These are phyloP conservation scores for Sisymbrium altissimum DNA, from an alignment of 345 rosid species.

Conservation along the genomic window DNA sequence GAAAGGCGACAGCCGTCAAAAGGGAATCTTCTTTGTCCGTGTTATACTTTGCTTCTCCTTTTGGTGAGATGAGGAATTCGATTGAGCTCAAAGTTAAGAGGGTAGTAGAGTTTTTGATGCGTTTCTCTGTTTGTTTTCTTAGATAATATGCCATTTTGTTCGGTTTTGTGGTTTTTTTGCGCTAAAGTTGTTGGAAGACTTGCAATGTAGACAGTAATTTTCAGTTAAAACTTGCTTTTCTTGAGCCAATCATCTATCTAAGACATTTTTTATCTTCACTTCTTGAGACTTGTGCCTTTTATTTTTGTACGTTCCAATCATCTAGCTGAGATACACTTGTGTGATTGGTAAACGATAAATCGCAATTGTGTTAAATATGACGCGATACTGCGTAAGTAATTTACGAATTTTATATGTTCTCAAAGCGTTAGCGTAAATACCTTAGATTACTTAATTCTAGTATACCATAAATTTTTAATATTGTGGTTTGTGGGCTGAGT, in stretches of 20 bases:
- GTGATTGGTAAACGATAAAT: not conserved
- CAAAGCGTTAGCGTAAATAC: not conserved
- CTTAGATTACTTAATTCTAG: too few relatives aligned
- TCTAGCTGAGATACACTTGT: not conserved
- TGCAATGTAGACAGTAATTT: slow-evolving; percentile 12
- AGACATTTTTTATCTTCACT: not conserved
- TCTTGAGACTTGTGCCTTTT: too few relatives aligned
- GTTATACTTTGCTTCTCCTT: slow-evolving; percentile 24
- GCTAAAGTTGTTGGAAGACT: slow-evolving; percentile 1
- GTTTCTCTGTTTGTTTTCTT: slow-evolving; percentile 11
- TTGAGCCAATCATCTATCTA: not conserved
- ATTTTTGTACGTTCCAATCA: too few relatives aligned
- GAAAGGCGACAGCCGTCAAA: not conserved
- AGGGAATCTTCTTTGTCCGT: not conserved
- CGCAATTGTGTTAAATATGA: not conserved
- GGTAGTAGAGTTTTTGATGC: slow-evolving; percentile 25
- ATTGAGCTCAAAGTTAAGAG: slow-evolving; percentile 20
- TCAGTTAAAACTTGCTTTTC: slow-evolving; percentile 5
- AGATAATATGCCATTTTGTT: slow-evolving; percentile 23
- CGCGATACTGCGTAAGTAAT: not conserved
- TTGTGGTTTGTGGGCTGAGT: too few relatives aligned
- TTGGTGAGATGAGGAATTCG: slow-evolving; percentile 20
- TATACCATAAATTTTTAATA: too few relatives aligned
- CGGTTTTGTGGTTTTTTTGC: slow-evolving; percentile 16
- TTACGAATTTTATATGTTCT: not conserved